Evolutionary conservation across 768 basidiomycete genomes (phyloP), one percentile per base, ranked within the genome.

Genomic region (Coprinellus aureogranulatus): DNA sequence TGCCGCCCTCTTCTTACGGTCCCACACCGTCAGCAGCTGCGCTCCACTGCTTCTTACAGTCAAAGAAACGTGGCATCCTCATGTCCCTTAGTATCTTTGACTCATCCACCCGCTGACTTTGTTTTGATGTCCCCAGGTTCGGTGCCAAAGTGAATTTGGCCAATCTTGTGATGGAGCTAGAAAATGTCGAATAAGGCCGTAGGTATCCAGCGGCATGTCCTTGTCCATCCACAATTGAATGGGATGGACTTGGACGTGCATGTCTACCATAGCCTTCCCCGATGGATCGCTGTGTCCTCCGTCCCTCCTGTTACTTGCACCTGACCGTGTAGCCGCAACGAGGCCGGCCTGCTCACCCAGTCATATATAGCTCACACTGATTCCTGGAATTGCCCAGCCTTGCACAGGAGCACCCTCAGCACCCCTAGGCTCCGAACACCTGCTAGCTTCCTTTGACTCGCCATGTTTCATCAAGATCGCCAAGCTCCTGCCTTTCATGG

Each of bases 21-120:
- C 31, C 23, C 50, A 23, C 22, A 31, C 34, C 18, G 14, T 4
- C 22, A 12, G 18, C 23, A 18, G 46, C 8, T 30, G 14, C n/a
- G n/a, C n/a, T n/a, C n/a, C n/a, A n/a, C n/a, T n/a, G n/a, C n/a
- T n/a, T n/a, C n/a, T n/a, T n/a, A n/a, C n/a, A n/a, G n/a, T n/a
- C n/a, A n/a, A n/a, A n/a, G n/a, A n/a, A n/a, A n/a, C n/a, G n/a
- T n/a, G n/a, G n/a, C n/a, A n/a, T 39, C 50, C 31, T 39, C 50
- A 34, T 52, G 50, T 37, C 31, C 20, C 39, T 52, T 52, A n/a
- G n/a, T 39, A 39, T 52, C 50, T n/a, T 52, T 30, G 50, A 52
- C 30, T 39, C 28, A 14, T 30, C 50, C 28, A 52, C 30, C 23
- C n/a, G 31, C 30, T 52, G 31, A n/a, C n/a, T n/a, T n/a, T n/a